Evolutionary conservation across 306 rosid species (phyloP).

Genomic region (Crotalaria pallida): DNA sequence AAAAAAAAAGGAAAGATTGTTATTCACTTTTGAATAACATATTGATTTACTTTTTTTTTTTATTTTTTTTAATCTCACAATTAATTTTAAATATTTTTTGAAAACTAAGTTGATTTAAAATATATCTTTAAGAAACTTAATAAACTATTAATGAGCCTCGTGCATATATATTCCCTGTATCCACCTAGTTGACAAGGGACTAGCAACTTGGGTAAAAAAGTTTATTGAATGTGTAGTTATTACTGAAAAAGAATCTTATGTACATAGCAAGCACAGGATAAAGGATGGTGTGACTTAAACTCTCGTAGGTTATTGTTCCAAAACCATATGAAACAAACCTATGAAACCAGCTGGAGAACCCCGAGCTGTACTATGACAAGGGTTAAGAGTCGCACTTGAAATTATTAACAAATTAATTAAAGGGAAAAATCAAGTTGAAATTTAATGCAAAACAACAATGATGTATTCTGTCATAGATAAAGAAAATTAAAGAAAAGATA

Average conservation of each 20-base stretch:
- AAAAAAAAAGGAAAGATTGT: too few relatives aligned
- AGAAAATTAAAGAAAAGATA: neutral
- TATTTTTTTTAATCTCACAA: too few relatives aligned
- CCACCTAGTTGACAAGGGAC: too few relatives aligned
- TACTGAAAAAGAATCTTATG: neutral
- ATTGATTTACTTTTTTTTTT: too few relatives aligned
- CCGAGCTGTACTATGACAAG: constrained; percentile 8
- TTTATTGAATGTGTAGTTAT: too few relatives aligned
- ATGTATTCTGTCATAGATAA: neutral
- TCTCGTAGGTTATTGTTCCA: neutral
- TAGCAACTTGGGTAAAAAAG: too few relatives aligned
- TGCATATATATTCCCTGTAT: too few relatives aligned
- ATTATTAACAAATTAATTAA: constrained; percentile 22
- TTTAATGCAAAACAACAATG: neutral
- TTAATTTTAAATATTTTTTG: too few relatives aligned
- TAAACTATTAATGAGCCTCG: too few relatives aligned
- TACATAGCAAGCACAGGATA: neutral
- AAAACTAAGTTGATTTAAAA: too few relatives aligned
- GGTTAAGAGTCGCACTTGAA: neutral
- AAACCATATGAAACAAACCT: constrained; percentile 3
- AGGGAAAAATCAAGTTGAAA: neutral
- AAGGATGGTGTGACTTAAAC: neutral
- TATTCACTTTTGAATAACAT: too few relatives aligned
- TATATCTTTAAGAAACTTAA: too few relatives aligned
- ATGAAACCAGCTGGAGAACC: neutral